Evolutionary conservation across 805 yeast species (phyloP).

Genomic region (Yarrowia divulgata): DNA sequence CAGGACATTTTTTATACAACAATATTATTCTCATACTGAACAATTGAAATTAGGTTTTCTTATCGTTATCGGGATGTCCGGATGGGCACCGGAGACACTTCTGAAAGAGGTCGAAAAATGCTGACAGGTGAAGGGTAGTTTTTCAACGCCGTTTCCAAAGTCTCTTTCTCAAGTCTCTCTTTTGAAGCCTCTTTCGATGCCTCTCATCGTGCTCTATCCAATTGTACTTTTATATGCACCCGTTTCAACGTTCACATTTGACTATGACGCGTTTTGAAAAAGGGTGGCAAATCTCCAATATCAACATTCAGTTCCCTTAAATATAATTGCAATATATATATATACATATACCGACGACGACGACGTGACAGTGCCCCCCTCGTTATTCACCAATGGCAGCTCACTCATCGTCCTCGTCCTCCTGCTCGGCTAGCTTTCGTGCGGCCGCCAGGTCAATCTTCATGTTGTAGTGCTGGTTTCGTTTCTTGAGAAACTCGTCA

Average conservation of each 20-base stretch:
- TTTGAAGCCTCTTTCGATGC: no score
- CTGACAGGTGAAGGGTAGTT: background rate
- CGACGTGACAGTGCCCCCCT: no score
- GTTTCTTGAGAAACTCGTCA: conserved; percentile 71
- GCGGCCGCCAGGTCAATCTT: conserved; percentile 48
- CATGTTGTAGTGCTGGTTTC: conserved; percentile 79
- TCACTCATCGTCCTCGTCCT: conserved; percentile 44
- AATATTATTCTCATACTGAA: background rate
- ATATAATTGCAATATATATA: background rate
- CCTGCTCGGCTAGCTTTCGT: conserved; percentile 45
- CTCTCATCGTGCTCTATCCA: no score
- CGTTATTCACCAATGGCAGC: background rate
- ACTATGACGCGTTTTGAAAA: background rate
- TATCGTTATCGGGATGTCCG: conserved; percentile 11
- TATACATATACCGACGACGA: background rate
- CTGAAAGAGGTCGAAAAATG: background rate
- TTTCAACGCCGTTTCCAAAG: no score
- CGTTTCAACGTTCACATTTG: background rate
- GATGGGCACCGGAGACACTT: no score
- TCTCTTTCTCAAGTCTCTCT: no score
- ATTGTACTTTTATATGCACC: no score
- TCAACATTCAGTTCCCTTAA: background rate
- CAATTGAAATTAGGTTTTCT: background rate
- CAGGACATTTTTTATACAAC: background rate
- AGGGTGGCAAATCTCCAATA: conserved; percentile 8